phyloP scores from a whole-genome alignment of 768 basidiomycete species.

The Phylloporus sp. region DNA sequence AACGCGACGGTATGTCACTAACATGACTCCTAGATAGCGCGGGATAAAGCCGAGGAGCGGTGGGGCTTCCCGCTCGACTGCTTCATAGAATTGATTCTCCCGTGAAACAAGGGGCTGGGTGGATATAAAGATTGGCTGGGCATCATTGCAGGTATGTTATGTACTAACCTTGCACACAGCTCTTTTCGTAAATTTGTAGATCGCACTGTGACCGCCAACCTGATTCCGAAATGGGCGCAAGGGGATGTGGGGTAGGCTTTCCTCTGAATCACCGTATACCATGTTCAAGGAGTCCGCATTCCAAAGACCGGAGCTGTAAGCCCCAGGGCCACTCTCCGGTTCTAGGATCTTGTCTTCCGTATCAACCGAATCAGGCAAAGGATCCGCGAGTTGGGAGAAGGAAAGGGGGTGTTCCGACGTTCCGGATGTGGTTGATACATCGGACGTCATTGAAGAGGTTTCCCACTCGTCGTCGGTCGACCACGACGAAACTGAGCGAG shows the following conservation, averaged over 20 bases:
- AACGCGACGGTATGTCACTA: slow-evolving; percentile 91
- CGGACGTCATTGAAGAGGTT: slow-evolving; percentile 60
- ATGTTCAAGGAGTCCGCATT: slow-evolving; percentile 36
- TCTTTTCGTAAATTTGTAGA: slow-evolving; percentile 96
- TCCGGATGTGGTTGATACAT: slow-evolving; percentile 55
- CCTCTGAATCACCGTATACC: slow-evolving; percentile 47
- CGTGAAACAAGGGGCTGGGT: slow-evolving; percentile 88
- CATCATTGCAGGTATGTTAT: neutral
- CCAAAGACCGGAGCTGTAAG: slow-evolving; percentile 17
- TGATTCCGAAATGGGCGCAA: slow-evolving; percentile 95
- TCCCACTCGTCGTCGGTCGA: slow-evolving; percentile 82
- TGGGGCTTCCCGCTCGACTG: slow-evolving; percentile 91
- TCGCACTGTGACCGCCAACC: slow-evolving; percentile 95
- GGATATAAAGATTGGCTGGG: slow-evolving; percentile 13
- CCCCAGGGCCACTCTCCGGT: slow-evolving; percentile 16
- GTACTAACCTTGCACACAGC: slow-evolving; percentile 94
- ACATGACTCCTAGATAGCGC: slow-evolving; percentile 98
- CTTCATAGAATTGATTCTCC: slow-evolving; percentile 97
- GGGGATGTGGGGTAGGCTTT: slow-evolving; percentile 81
- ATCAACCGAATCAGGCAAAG: slow-evolving; percentile 15
- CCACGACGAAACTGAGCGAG: slow-evolving; percentile 51
- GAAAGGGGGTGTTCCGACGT: slow-evolving; percentile 32
- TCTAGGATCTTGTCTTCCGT: slow-evolving; percentile 15
- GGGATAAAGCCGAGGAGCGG: slow-evolving; percentile 92
- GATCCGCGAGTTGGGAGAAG: slow-evolving; percentile 24